Conservation (phyloP, 768 basidiomycete genomes). For the Mycena kentingensis region DNA sequence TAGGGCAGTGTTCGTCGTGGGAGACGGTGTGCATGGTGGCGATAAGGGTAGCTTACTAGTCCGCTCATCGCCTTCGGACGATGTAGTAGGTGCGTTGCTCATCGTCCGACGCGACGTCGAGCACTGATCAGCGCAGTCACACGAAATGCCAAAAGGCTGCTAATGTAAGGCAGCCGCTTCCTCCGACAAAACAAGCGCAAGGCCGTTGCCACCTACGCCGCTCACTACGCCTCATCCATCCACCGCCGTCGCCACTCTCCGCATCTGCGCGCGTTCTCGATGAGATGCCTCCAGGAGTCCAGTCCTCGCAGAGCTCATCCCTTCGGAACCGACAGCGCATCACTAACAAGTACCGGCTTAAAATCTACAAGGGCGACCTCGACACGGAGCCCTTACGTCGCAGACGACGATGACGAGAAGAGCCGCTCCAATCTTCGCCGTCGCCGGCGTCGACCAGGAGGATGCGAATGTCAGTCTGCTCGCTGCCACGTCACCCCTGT, state of each 20-base stretch:
- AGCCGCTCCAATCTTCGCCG: conserved; percentile 72
- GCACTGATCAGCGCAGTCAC: too few species aligned
- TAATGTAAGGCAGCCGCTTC: too few species aligned
- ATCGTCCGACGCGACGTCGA: not conserved
- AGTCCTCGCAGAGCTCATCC: conserved; percentile 72
- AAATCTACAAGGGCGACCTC: conserved; percentile 78
- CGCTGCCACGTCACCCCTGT: conserved; percentile 18
- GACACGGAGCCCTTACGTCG: conserved; percentile 77
- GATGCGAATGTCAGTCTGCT: conserved; percentile 83
- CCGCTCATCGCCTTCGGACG: not conserved
- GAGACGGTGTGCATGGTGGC: too few species aligned
- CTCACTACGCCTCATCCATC: conserved; percentile 10
- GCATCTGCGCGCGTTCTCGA: conserved; percentile 50
- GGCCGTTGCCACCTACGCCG: not conserved
- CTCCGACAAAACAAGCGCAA: not conserved
- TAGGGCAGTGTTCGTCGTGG: too few species aligned
- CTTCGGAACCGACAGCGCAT: conserved; percentile 87
- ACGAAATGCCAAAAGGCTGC: too few species aligned
- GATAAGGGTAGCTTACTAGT: too few species aligned
- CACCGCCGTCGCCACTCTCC: conserved; percentile 41
- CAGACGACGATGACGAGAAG: conserved; percentile 87
- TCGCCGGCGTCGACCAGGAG: conserved; percentile 89
- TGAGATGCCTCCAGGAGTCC: conserved; percentile 86
- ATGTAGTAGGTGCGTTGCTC: not conserved
- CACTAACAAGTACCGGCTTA: conserved; percentile 90